These are phyloP conservation scores for Pholiota molesta DNA, from an alignment of 768 basidiomycete genomes.

Conservation along the genomic window DNA sequence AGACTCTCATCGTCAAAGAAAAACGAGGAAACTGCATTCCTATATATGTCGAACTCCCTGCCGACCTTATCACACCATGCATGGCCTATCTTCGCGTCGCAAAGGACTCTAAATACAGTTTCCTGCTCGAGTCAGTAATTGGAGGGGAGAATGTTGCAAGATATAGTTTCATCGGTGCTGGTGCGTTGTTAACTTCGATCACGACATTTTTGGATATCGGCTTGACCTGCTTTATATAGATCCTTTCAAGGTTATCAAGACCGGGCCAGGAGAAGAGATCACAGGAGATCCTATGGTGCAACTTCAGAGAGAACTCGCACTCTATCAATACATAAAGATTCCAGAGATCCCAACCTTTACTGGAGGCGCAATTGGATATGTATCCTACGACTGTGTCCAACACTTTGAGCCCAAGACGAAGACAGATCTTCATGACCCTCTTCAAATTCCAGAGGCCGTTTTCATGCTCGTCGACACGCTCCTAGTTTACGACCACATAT, in stretches of 20 bases:
- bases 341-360: slow-evolving; percentile 94
- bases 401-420: slow-evolving; percentile 96
- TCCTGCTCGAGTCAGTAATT: slow-evolving; percentile 91
- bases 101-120: slow-evolving; percentile 92
- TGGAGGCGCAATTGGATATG: slow-evolving; percentile 97
- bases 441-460: slow-evolving; percentile 91
- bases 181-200: slow-evolving; percentile 43
- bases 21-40: slow-evolving; percentile 93
- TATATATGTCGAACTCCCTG: slow-evolving; percentile 89
- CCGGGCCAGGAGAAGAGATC: slow-evolving; percentile 81
- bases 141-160: slow-evolving; percentile 90
- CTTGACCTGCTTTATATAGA: slow-evolving; percentile 48
- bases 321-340: slow-evolving; percentile 89
- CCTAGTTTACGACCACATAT: slow-evolving; percentile 96
- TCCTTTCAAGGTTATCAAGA: slow-evolving; percentile 89
- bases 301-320: slow-evolving; percentile 83
- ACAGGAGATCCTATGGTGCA: slow-evolving; percentile 86
- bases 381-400: slow-evolving; percentile 94
- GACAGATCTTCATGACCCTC: slow-evolving; percentile 69
- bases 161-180: slow-evolving; percentile 96
- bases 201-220: not conserved
- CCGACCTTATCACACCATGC: slow-evolving; percentile 95
- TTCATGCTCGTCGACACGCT: slow-evolving; percentile 98
- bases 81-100: slow-evolving; percentile 94
- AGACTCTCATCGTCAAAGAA: slow-evolving; percentile 76